These are phyloP conservation scores for Gamarada debralockiae DNA, from an alignment of 495 filamentous ascomycete genomes.

Conservation along the genomic window DNA sequence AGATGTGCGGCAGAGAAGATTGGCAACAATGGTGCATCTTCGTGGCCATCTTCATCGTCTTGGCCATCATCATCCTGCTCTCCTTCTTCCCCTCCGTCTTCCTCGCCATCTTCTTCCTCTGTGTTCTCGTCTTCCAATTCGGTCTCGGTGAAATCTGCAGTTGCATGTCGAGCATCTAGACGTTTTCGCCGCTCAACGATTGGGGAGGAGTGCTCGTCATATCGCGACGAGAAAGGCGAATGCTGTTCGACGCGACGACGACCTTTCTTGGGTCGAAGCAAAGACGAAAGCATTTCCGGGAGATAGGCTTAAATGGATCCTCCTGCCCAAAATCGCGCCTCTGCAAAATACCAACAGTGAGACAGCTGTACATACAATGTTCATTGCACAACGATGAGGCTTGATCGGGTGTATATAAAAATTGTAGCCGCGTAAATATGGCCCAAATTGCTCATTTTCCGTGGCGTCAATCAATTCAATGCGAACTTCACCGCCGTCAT, in stretches of 20 bases:
- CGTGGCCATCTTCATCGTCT: constrained; percentile 53
- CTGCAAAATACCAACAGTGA: too few relatives aligned
- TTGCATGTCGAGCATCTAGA: constrained; percentile 36
- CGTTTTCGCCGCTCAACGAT: constrained; percentile 19
- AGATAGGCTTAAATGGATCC: not conserved
- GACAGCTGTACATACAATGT: too few relatives aligned
- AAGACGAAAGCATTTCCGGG: constrained; percentile 25
- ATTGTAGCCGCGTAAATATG: too few relatives aligned
- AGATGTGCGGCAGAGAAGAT: constrained; percentile 81
- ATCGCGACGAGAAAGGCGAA: constrained; percentile 47
- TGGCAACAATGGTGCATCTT: constrained; percentile 63
- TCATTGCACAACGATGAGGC: too few relatives aligned
- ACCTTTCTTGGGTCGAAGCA: constrained; percentile 25
- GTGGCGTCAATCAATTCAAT: too few relatives aligned
- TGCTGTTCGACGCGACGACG: constrained; percentile 33
- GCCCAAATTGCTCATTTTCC: too few relatives aligned
- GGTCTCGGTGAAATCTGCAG: constrained; percentile 54
- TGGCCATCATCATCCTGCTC: constrained; percentile 41
- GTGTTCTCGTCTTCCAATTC: constrained; percentile 43
- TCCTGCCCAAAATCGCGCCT: constrained; percentile 1
- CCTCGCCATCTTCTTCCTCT: constrained; percentile 31
- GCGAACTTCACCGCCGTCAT: too few relatives aligned
- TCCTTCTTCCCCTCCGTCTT: constrained; percentile 37
- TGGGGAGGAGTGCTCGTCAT: constrained; percentile 28
- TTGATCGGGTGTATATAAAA: too few relatives aligned